Conservation (phyloP, 768 basidiomycete genomes). For the Terana coerulea region DNA sequence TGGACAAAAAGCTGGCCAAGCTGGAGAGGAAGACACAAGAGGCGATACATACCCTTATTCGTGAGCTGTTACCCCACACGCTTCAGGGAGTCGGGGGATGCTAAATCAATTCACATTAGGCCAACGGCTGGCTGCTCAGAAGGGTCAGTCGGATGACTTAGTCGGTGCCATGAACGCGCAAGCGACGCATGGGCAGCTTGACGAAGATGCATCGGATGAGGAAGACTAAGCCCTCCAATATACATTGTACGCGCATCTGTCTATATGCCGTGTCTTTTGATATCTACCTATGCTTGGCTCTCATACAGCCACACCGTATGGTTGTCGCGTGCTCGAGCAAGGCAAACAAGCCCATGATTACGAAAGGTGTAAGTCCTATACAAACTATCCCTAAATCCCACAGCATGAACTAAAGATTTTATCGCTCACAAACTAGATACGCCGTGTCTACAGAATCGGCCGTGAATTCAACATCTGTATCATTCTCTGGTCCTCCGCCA, state of each 20-base stretch:
- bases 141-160: conserved; percentile 74
- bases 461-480: conserved; percentile 55
- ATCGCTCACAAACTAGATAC: not conserved
- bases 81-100: not conserved
- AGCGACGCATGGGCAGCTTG: conserved; percentile 49
- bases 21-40: conserved; percentile 92
- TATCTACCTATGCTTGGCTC: conserved; percentile 11
- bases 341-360: not conserved
- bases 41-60: conserved; percentile 88
- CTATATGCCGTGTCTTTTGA: conserved; percentile 11
- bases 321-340: not conserved
- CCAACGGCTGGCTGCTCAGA: conserved; percentile 74
- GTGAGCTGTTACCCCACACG: conserved; percentile 54
- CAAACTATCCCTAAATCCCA: not conserved
- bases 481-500: conserved; percentile 57
- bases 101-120: conserved; percentile 38
- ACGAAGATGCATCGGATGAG: conserved; percentile 56
- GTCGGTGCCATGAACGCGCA: conserved; percentile 83
- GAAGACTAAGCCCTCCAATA: conserved; percentile 41
- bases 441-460: conserved; percentile 24
- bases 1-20: conserved; percentile 84
- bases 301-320: no score
- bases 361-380: conserved; percentile 1
- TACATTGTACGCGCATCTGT: conserved; percentile 7
- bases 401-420: not conserved